Conservation (phyloP, 495 filamentous ascomycete species). For the Penicillium ochrochloron region DNA sequence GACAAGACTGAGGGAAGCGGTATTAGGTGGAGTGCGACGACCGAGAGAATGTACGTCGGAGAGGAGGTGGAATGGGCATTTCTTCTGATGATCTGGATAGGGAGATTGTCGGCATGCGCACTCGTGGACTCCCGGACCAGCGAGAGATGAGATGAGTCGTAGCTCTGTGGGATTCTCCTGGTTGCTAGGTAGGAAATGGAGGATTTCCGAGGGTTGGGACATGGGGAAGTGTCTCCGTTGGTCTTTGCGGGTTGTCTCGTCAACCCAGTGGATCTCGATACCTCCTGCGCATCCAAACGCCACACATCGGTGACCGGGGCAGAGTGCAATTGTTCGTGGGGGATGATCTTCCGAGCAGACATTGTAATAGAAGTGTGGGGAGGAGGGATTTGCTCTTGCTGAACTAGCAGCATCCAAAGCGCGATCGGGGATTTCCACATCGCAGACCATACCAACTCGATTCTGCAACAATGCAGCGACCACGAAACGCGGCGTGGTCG, state of each 20-base stretch:
- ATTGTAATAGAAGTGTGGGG: conserved; percentile 54
- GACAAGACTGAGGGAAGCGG: conserved; percentile 37
- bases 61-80: conserved; percentile 40
- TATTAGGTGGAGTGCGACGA: conserved; percentile 32
- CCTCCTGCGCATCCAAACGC: conserved; percentile 72
- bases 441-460: conserved; percentile 66
- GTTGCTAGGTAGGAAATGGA: conserved; percentile 68
- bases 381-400: conserved; percentile 28
- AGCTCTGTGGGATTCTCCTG: conserved; percentile 51
- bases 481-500: conserved; percentile 56
- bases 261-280: conserved; percentile 75
- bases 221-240: conserved; percentile 68
- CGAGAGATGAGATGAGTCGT: conserved; percentile 70
- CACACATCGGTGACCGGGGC: conserved; percentile 67
- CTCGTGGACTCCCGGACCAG: conserved; percentile 49
- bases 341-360: conserved; percentile 69
- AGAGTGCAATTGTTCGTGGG: conserved; percentile 70
- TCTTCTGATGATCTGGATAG: conserved; percentile 28
- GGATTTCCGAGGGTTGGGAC: conserved; percentile 65
- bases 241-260: conserved; percentile 62
- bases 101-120: conserved; percentile 40
- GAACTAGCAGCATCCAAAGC: conserved; percentile 12
- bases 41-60: conserved; percentile 35
- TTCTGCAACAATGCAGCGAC: conserved; percentile 66
- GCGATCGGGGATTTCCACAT: conserved; percentile 41